These are phyloP conservation scores for Acacia crassicarpa DNA, from an alignment of 306 rosid species.

Conservation along the genomic window DNA sequence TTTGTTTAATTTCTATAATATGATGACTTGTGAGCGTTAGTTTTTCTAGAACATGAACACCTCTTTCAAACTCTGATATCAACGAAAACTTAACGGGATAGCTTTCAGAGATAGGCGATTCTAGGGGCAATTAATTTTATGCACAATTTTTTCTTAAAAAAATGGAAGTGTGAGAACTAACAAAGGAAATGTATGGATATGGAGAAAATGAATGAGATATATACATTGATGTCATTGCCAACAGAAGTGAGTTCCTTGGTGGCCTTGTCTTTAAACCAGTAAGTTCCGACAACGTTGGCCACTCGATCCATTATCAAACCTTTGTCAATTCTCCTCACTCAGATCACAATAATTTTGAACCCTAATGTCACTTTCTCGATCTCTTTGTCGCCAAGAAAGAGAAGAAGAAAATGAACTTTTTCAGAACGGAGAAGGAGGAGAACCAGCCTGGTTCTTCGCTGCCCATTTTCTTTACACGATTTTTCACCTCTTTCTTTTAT, in stretches of 20 bases:
- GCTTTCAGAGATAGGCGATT: not conserved
- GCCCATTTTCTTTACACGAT: not conserved
- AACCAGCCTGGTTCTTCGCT: not conserved
- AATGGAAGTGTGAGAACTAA: not conserved
- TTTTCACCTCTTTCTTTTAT: not conserved
- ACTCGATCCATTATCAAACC: constrained; percentile 61
- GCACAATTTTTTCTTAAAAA: not conserved
- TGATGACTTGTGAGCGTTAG: not conserved
- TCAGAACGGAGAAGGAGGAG: constrained; percentile 5
- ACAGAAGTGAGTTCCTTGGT: constrained; percentile 62
- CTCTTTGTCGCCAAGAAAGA: not conserved
- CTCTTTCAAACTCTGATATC: not conserved
- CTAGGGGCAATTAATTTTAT: too few relatives aligned
- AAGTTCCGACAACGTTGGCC: constrained; percentile 69
- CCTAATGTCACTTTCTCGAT: not conserved
- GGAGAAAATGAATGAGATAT: not conserved
- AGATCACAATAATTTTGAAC: not conserved
- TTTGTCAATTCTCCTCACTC: not conserved
- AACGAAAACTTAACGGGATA: not conserved
- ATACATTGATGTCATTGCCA: constrained; percentile 68
- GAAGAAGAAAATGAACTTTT: not conserved
- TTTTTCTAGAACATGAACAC: not conserved
- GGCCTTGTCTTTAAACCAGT: constrained; percentile 82
- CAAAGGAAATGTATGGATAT: not conserved
- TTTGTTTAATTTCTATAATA: not conserved